phyloP scores from a whole-genome alignment of 768 basidiomycete genomes.

The Rhizopogon vinicolor region DNA sequence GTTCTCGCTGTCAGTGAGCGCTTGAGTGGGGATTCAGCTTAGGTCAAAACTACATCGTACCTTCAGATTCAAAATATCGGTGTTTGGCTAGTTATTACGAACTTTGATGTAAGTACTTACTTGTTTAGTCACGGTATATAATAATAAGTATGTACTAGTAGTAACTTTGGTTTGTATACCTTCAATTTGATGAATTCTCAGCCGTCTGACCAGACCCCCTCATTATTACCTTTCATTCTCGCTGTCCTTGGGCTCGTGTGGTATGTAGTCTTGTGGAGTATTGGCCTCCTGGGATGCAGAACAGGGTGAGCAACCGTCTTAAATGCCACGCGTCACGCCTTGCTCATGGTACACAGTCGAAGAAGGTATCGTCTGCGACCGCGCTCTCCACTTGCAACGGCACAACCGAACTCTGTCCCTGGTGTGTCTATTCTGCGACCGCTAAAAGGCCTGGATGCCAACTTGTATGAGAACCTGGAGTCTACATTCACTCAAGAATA shows the following conservation, averaged over 20 bases:
- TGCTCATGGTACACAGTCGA: constrained; percentile 44
- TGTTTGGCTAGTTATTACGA: no score
- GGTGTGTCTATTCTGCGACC: constrained; percentile 95
- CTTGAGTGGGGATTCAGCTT: no score
- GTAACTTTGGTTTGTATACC: no score
- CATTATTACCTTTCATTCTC: constrained; percentile 1
- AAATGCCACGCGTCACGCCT: not conserved
- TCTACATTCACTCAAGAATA: constrained; percentile 92
- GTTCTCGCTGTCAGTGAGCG: no score
- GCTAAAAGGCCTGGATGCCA: constrained; percentile 91
- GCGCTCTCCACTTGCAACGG: constrained; percentile 53
- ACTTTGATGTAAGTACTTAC: no score
- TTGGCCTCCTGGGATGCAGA: constrained; percentile 63
- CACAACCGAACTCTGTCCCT: constrained; percentile 47
- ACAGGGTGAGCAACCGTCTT: constrained; percentile 53
- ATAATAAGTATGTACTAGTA: no score
- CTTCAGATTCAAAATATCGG: no score
- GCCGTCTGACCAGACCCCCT: not conserved
- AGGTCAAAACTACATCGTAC: no score
- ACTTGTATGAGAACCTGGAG: constrained; percentile 94
- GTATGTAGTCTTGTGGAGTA: constrained; percentile 58
- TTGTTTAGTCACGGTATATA: no score
- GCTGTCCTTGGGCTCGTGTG: constrained; percentile 49
- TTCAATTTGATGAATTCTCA: not conserved
- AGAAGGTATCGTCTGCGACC: constrained; percentile 69